Percentiles rank a stretch among this genome's conserved stretches.
Evolutionary conservation across 257 asterid species (phyloP).

Genomic region (Vinca minor): DNA sequence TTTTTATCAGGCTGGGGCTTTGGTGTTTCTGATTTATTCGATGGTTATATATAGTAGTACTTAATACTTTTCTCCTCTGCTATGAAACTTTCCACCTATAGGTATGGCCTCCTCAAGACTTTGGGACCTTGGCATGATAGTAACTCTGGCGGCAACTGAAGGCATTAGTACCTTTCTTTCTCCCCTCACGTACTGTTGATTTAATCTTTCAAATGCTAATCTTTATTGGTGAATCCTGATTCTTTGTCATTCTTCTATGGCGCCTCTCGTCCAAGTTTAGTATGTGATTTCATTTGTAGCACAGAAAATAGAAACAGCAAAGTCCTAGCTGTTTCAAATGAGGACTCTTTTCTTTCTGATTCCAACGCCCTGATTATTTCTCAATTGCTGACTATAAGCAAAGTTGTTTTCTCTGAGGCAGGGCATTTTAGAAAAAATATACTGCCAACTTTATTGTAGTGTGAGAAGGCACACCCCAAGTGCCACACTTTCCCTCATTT

Average conservation of each 20-base stretch:
- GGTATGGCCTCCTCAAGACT: conserved; percentile 93
- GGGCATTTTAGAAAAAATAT: too few species aligned
- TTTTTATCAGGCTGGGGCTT: not conserved
- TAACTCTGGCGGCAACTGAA: not conserved
- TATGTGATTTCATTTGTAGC: not conserved
- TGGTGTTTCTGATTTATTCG: not conserved
- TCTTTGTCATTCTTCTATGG: not conserved
- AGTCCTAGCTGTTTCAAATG: not conserved
- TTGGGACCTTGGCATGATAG: conserved; percentile 50
- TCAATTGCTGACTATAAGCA: too few species aligned
- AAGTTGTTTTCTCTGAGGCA: too few species aligned
- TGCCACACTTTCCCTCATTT: too few species aligned
- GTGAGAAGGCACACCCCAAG: too few species aligned
- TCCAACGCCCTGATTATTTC: too few species aligned
- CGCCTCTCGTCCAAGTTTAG: not conserved
- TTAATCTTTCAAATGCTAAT: not conserved
- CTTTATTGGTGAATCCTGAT: not conserved
- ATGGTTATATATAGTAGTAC: not conserved
- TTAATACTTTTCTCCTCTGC: not conserved
- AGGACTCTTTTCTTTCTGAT: too few species aligned
- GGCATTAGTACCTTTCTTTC: too few species aligned
- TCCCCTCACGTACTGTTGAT: too few species aligned
- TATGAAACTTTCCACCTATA: conserved; percentile 17
- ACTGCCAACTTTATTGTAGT: too few species aligned
- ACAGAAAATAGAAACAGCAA: not conserved